Base-by-base conservation (phyloP, 331 rosid species). In the Malus hybrid region DNA sequence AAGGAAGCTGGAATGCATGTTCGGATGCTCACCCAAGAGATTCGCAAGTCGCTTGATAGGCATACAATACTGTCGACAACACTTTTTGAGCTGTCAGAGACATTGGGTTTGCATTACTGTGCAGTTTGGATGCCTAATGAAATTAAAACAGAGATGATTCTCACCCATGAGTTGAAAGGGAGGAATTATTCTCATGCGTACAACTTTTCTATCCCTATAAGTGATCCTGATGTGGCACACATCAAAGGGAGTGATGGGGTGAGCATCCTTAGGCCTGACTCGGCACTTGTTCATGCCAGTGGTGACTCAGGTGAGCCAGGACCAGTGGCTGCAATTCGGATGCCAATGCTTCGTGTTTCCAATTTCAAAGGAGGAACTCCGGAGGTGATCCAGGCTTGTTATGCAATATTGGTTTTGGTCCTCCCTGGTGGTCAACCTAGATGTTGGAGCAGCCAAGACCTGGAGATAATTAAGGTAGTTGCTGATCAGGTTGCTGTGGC, bases 401-500 rank as follows among this genome's bases (percentile, higher is more conserved):
- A 92, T 83, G 88, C 99, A 0, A 86, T 95, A 73, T 71, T 95
- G 82, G 97, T 92, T 82, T 86, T 95, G 86, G 91, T 95, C 83
- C 97, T 95, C 77, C 97, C 97, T 1, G 75, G 80, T 14, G 96
- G 90, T 58, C 91, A 84, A 57, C 89, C 89, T 73, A 81, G 99
- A 82, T 77, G 89, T 72, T 95, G 99, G 99, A 90, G 87, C 83
- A 75, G 79, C 72, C 96, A 92, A 77, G 99, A 92, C 77, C 87
- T 87, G 65, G 99, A 95, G 86, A 95, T 95, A 71, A 89, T 95
- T 58, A 85, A 90, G 87, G 99, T 90, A 66, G 99, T 95, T 73
- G 99, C 99, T 53, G 99, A 95, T 84, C 99, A 95, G 86, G 99
- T 95, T 6, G 99, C 99, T 3, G 99, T 95, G 70, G 99, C 99